Evolutionary conservation across 2,329 filamentous ascomycete genomes (phyloP).

Genomic region (Fusarium penzigii): DNA sequence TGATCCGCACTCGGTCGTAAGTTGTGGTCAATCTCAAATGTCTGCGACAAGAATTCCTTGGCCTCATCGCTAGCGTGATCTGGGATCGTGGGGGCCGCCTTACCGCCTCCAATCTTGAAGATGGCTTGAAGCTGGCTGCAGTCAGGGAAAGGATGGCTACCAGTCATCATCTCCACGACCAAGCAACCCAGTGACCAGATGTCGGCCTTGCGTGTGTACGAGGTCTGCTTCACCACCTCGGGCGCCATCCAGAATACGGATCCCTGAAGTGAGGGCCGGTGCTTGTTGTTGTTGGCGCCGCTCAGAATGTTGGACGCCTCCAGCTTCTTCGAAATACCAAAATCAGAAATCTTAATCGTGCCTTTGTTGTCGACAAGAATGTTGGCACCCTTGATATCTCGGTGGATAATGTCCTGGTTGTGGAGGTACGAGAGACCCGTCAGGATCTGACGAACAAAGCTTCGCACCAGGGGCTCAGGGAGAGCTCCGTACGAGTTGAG

Average conservation of each 20-base stretch:
- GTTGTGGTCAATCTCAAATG: constrained; percentile 95
- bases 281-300: constrained; percentile 66
- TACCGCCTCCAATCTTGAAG: constrained; percentile 93
- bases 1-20: constrained; percentile 90
- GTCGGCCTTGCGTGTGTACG: constrained; percentile 96
- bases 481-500: constrained; percentile 97
- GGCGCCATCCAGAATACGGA: constrained; percentile 99
- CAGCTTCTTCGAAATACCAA: constrained; percentile 97
- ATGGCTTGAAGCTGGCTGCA: constrained; percentile 97
- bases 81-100: constrained; percentile 85
- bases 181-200: constrained; percentile 98
- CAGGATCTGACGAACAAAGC: constrained; percentile 95
- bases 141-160: constrained; percentile 92
- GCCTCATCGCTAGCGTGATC: constrained; percentile 85
- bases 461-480: constrained; percentile 88
- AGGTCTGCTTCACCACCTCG: constrained; percentile 96
- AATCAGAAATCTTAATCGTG: constrained; percentile 98
- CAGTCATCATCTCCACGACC: constrained; percentile 99
- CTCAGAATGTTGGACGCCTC: constrained; percentile 84
- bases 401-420: constrained; percentile 92
- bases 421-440: constrained; percentile 92
- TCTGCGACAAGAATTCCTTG: constrained; percentile 78
- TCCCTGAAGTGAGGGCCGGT: constrained; percentile 82
- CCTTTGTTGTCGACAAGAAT: constrained; percentile 99
- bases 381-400: constrained; percentile 98